phyloP scores from a whole-genome alignment of 441 rosid species.

The Aquilaria agallochum region DNA sequence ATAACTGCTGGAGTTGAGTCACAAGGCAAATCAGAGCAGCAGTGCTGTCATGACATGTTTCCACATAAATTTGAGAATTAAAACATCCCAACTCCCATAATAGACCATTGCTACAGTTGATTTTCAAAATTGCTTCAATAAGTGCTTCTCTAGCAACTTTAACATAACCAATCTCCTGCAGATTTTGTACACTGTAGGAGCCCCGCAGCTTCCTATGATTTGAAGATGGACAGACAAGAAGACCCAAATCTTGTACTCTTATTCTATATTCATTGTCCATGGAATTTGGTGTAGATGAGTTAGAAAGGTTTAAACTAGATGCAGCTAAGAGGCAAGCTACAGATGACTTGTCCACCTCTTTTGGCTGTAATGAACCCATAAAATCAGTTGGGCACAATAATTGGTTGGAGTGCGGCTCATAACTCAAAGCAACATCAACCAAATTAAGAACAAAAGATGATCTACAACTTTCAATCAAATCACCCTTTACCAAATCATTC shows the following conservation, averaged over 20 bases:
- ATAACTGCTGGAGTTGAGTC: conserved; percentile 77
- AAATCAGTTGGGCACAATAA: conserved; percentile 19
- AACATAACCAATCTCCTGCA: conserved; percentile 65
- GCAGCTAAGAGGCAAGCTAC: conserved; percentile 88
- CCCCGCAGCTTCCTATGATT: conserved; percentile 46
- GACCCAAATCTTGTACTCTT: conserved; percentile 80
- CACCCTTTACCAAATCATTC: conserved; percentile 28
- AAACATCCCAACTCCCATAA: conserved; percentile 84
- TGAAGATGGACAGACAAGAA: conserved; percentile 62
- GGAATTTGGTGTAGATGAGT: conserved; percentile 34
- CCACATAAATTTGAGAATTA: conserved; percentile 61
- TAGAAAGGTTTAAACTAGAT: conserved; percentile 71
- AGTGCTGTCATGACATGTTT: conserved; percentile 90
- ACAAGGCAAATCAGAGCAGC: conserved; percentile 73
- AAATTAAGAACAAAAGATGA: conserved; percentile 72
- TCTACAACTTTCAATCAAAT: conserved; percentile 27
- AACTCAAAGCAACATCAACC: conserved; percentile 90
- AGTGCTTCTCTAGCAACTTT: conserved; percentile 83
- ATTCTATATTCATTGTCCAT: conserved; percentile 50
- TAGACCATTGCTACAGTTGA: conserved; percentile 50
- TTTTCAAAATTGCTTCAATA: conserved; percentile 64
- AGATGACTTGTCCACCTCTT: conserved; percentile 28
- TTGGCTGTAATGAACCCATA: conserved; percentile 22
- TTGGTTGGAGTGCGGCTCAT: conserved; percentile 67
- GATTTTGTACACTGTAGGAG: conserved; percentile 58